Evolutionary conservation across 75 land plant species (phyloP), one percentile per base, ranked within the genome.

Genomic region (Cryptomeria japonica): DNA sequence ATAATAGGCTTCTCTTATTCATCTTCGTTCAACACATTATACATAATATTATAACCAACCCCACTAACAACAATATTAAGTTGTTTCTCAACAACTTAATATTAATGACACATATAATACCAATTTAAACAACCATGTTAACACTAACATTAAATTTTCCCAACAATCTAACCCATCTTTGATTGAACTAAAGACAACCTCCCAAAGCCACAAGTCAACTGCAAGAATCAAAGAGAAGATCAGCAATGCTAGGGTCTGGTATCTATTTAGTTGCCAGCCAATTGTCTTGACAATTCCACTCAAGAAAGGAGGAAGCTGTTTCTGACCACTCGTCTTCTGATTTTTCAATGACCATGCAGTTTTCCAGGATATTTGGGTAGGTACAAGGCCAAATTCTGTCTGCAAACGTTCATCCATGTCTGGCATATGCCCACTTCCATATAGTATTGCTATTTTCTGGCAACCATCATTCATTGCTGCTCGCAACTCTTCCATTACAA

Each of bases 361-460:
- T 53, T 93, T 87, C 99, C 94, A 94, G 77, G 91, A 75, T 19
- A 96, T 93, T 8, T 89, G 84, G 0, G 91, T 93, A 22, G 99
- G 97, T 10, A 91, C 86, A 42, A 98, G 91, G 72, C 94, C 92
- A 36, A 98, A 95, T 86, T 97, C 95, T 68, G 93, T 91, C 7
- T 92, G 88, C 47, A 98, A 89, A 1, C 99, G 92, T 72, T 93
- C 87, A 61, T 96, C 97, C 91, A 98, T 89, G 85, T 97, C 99
- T 47, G 99, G 99, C 93, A 98, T 92, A 89, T 98, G 99, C 19
- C 99, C 99, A 68, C 95, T 97, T 12, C 99, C 99, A 88, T 95
- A 98, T 47, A 98, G 91, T 34, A 98, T 93, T 38, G 99, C 99
- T 34, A 98, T 94, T 87, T 84, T 95, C 32, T 92, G 92, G 86